Evolutionary conservation across 2,329 filamentous ascomycete genomes (phyloP), one percentile per base, ranked within the genome.

Genomic region (Graphilbum sp.): DNA sequence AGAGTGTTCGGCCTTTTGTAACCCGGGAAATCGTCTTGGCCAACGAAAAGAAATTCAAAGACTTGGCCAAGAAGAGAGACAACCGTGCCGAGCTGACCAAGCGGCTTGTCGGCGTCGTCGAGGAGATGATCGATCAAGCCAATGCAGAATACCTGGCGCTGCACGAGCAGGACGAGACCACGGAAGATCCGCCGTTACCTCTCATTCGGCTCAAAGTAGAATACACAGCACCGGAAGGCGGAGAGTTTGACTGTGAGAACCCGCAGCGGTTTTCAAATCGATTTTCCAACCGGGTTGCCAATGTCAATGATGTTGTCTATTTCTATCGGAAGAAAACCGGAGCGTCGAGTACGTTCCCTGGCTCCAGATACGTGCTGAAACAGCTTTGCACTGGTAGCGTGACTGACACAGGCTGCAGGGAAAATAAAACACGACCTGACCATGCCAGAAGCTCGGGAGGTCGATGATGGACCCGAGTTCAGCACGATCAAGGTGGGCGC

Each of bases 211-310:
- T 98, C 15, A 85, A 87, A 43, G 87, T 98, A 1, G 90, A 98
- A 51, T 90, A 85, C 46, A 81, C 83, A 0, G 76, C 86, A 0
- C 80, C 80, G 0, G 84, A 92, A 33, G 86, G 85, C 4, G 82
- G 85, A 13, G 73, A 75, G 27, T 98, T 85, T 50, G 83, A 96
- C 47, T 79, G 81, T 45, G 90, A 96, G 54, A 98, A 98, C 43
- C 87, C 90, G 0, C 90, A 96, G 54, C 76, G 90, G 9, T 95
- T 96, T 51, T 96, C 88, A 0, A 93, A 93, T 53, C 73, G 86
- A 3, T 98, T 96, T 48, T 69, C 80, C 1, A 80, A 77, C n/a
- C 82, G 75, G 51, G 88, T 98, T 1, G 90, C 90, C 42, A 98
- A 98, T 52, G 77, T 79, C 10, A 92, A 87, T 47, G 90, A 98